Evolutionary conservation across 1,139 yeast species (phyloP), one percentile per base, ranked within the genome.

Genomic region (Debaryomyces fabryi): DNA sequence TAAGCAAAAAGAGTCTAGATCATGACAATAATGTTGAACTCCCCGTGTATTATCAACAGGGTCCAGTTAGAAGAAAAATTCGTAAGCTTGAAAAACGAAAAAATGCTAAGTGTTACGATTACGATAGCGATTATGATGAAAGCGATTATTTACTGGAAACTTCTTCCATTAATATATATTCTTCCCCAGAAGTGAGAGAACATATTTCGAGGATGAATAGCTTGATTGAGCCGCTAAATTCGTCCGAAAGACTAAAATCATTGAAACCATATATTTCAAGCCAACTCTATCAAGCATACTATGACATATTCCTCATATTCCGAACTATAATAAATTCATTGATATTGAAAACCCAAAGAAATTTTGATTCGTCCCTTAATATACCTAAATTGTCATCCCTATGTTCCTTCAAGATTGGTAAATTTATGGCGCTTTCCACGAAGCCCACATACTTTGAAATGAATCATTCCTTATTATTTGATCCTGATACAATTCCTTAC

Each of bases 381-480:
- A 36, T 56, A 1, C 54, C 64, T n/a, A 54, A 55, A 32, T 58
- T 73, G n/a, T 52, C 72, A 2, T 47, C 63, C 0, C 43, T 63
- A n/a, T 65, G 76, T 51, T 61, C 74, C 15, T 59, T 53, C 39
- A 63, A 63, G 39, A 50, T 72, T 4, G 78, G 79, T 4, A 65
- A 67, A 44, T 62, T 64, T 18, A 66, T 72, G 46, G 72, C 71
- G 0, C 50, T 68, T 15, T 62, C 72, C 2, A 63, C 75, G 9
- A 64, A 70, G 44, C 61, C 76, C 1, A 64, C 76, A 1, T 73
- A 67, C 57, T 69, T 60, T 49, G 64, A 63, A 44, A 55, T 72
- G 27, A 72, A 64, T 52, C 71, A 71, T 38, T 48, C 68, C 1
- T 54, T 59, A 6, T 60, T 73, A 12, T 74, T 73, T 52, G 74